Evolutionary conservation across 345 rosid genomes (phyloP), one percentile per base, ranked within the genome.

Genomic region (Hibiscus tridactylites): DNA sequence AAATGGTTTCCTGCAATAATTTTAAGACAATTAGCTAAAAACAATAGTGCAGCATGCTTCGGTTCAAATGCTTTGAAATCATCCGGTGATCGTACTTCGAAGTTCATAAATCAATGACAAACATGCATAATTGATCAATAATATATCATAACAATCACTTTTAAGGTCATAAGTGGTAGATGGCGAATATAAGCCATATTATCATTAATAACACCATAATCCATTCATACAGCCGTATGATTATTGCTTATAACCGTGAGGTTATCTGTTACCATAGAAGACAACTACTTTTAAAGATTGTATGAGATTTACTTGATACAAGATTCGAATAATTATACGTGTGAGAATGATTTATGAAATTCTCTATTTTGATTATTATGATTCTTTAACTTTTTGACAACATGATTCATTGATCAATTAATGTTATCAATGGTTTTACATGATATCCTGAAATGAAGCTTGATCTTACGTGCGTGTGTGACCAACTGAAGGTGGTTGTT

Each of bases 1-100:
- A 94, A 47, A 91, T 70, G 24, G 67, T 70, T 58, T 74, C 86
- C 93, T 88, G 60, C 29, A 70, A 56, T 54, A 77, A 64, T 47
- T 72, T 31, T 52, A 73, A 67, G 28, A 33, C 9, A 17, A 37
- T 29, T 39, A 57, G 11, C 53, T 24, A 7, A 71, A 17, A 16
- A 37, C 31, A 3, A 53, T 8, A n/a, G 15, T 39, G 19, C 42
- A 61, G 39, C 31, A 72, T 61, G 68, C 44, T 50, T 29, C 2
- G n/a, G 21, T 46, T 42, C 52, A 24, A 49, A 46, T 35, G 52
- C 59, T 29, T 29, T 2, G 9, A 9, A 17, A 4, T n/a, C 28
- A 39, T n/a, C 61, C n/a, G 7, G 61, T 37, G 49, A 24, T 28
- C 16, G 11, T 54, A 24, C 59, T 54, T 54, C 26, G 1, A 9